Base-by-base conservation (phyloP, 768 basidiomycete genomes). In the Cystobasidiopsis lactophilus region DNA sequence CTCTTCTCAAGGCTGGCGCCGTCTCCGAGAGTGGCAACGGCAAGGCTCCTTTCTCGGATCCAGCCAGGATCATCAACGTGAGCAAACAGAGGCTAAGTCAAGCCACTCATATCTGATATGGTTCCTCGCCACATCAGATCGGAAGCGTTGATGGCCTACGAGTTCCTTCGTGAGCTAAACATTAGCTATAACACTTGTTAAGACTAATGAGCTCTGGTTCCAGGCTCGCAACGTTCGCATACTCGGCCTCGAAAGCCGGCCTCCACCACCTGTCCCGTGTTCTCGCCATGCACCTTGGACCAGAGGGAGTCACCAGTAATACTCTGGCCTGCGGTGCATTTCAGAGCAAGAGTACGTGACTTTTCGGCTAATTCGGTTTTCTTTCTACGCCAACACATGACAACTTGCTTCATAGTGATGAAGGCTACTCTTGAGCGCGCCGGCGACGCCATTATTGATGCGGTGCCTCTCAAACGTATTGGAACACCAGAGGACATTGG, bases 401-500 rank as follows among this genome's bases (percentile, higher is more conserved):
- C 16, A 16, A 31, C 23, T 30, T 4, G 1, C 30, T n/a, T 1
- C 5, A 56, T 61, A 73, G 76, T 78, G 73, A 77, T 75, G 63
- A 70, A 70, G 5, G 69, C 72, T 27, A 74, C 73, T 10, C 64
- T 80, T 33, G 69, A 71, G 21, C 64, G 66, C 3, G 60, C 64
- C 16, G 72, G 75, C 33, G 70, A 75, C 11, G 54, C 61, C 10
- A 66, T 79, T 52, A 60, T 70, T 5, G 65, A 65, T 0, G 59
- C 62, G 23, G 66, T 76, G 19, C 77, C 78, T 2, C 65, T 73
- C 49, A 68, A 66, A 16, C 69, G 77, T 10, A 73, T 80, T 44
- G 79, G 80, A 3, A 70, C 69, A 19, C 72, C 75, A 1, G 76
- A 79, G 60, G 79, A 81, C 59, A 72, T 80, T 23, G 76, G 72